Base-by-base conservation (phyloP, 1,284 basidiomycete species). In the Irpex sp. region DNA sequence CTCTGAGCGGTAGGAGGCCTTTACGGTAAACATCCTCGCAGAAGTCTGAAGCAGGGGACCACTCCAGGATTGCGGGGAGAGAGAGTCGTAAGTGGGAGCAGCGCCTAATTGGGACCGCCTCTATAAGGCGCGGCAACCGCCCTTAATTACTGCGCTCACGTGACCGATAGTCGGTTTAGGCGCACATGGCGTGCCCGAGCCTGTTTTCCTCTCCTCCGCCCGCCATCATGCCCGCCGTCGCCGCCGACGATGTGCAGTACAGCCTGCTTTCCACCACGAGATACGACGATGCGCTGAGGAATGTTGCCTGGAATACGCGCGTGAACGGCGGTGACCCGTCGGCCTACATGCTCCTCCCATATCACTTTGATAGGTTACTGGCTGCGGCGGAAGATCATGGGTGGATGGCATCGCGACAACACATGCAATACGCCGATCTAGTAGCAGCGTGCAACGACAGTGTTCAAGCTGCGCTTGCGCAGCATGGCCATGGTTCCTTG, bases 321-420 rank as follows among this genome's bases (percentile, higher is more conserved):
- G 67, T 76, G 7, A 79, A 83, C 58, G 78, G 77, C 19, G 74
- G 70, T 1, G 62, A 66, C 0, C 82, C 84, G 1, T 86, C 82
- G 0, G 77, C 82, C 0, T 89, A 85, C 67, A 75, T 91, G 26
- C 75, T 92, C 0, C 82, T 91, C 15, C 73, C 71, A 0, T 81
- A 82, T 68, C 89, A 92, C 66, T 71, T 79, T 60, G 82, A 87
- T 55, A 83, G 90, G 44, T 79, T 92, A 0, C 58, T 72, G 11
- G 72, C 78, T 15, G 85, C 86, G 8, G 81, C 83, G 1, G 66
- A 72, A 31, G 66, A 69, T n/a, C 83, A 88, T 70, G 75, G 69
- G 6, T 89, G 88, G 88, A 40, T 69, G 1, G 61, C 75, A 19
- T 76, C 77, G 21, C 34, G 49, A 44, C 59, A 66, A 36, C 65